These are phyloP conservation scores for Botrytis deweyae DNA, from an alignment of 2,329 filamentous ascomycete genomes.

Conservation along the genomic window DNA sequence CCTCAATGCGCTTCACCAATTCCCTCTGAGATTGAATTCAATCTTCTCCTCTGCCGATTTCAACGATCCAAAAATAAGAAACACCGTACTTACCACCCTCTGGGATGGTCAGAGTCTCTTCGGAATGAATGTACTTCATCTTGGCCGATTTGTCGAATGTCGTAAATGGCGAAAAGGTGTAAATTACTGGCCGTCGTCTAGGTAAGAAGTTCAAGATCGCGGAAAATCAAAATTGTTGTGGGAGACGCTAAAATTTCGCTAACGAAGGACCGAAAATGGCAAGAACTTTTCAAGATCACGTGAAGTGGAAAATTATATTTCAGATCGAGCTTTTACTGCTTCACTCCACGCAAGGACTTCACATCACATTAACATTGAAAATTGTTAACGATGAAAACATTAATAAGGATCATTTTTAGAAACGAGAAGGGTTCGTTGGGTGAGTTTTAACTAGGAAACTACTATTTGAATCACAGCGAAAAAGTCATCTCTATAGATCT, in stretches of 20 bases:
- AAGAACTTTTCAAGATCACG: conserved; percentile 14
- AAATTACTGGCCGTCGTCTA: conserved; percentile 23
- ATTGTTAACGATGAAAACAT: not conserved
- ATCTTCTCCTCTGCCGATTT: conserved; percentile 2
- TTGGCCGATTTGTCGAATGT: conserved; percentile 52
- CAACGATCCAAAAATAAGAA: not conserved
- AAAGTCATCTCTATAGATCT: not conserved
- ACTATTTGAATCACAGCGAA: not conserved
- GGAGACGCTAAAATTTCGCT: conserved; percentile 20
- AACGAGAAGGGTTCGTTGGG: not conserved
- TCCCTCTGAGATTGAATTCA: conserved; percentile 13
- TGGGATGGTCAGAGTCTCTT: conserved; percentile 93
- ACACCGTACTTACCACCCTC: conserved; percentile 77
- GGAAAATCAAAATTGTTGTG: conserved; percentile 24
- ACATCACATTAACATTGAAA: not conserved
- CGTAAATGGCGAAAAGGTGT: conserved; percentile 24
- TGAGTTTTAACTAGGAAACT: not conserved
- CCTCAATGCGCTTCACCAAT: conserved; percentile 13
- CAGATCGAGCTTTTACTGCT: not conserved
- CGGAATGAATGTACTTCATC: conserved; percentile 99
- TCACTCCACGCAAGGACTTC: conserved; percentile 9
- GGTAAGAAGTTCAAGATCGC: conserved; percentile 17
- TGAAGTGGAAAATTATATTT: not conserved
- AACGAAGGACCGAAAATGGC: conserved; percentile 14
- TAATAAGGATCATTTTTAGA: not conserved